These are phyloP conservation scores for Plasmodium cynomolgi DNA, from an alignment of 169 alveolate species.

Conservation along the genomic window DNA sequence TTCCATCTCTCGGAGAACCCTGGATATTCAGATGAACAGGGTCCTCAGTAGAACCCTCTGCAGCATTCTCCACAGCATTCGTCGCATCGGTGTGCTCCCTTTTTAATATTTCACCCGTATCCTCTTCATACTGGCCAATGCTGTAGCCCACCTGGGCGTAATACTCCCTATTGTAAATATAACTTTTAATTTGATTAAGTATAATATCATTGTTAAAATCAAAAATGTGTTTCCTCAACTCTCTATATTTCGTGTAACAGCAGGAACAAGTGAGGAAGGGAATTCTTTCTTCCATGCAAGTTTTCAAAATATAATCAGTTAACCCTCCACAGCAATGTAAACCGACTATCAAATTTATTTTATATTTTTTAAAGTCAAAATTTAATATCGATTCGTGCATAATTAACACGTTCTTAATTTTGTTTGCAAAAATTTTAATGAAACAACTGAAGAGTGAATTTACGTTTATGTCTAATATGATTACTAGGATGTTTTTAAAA, in stretches of 20 bases:
- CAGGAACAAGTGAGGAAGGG: constrained; percentile 68
- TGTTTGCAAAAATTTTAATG: constrained; percentile 53
- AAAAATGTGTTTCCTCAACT: constrained; percentile 57
- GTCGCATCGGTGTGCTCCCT: neutral
- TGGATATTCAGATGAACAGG: neutral
- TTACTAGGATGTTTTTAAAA: constrained; percentile 57
- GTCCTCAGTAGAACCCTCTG: neutral
- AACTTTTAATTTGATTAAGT: constrained; percentile 36
- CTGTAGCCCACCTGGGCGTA: neutral
- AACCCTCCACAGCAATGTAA: constrained; percentile 72
- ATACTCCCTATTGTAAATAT: constrained; percentile 30
- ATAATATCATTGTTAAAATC: constrained; percentile 60
- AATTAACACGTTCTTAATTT: constrained; percentile 34
- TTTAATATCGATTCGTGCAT: constrained; percentile 70
- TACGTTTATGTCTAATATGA: constrained; percentile 67
- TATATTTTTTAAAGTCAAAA: constrained; percentile 66
- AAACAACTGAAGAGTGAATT: constrained; percentile 65
- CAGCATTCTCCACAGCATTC: neutral
- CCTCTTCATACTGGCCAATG: neutral
- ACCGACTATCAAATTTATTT: constrained; percentile 62
- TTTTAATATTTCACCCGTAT: neutral
- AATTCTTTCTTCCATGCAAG: constrained; percentile 51
- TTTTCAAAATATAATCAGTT: constrained; percentile 53
- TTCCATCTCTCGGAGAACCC: neutral
- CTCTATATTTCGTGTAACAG: constrained; percentile 61